A percentile compares a stretch with the other conserved stretches of the same genome.
phyloP scores from a whole-genome alignment of 2,329 filamentous ascomycete genomes.

The Rasamsonia emersonii region DNA sequence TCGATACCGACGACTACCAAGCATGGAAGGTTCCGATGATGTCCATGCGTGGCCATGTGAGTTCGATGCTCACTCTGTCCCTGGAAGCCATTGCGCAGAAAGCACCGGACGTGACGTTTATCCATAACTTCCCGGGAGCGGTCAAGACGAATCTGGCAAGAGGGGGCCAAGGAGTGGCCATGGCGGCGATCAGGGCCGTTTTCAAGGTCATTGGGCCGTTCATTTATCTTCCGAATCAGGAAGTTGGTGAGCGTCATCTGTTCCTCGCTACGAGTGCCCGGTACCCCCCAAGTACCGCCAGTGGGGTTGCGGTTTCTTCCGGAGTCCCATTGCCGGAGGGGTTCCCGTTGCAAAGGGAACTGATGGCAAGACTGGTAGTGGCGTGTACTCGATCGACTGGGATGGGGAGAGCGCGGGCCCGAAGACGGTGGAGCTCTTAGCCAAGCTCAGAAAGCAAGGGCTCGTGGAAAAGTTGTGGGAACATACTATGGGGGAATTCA shows the following conservation, averaged over 20 bases:
- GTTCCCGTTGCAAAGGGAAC: constrained; percentile 1
- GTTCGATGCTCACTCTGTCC: constrained; percentile 42
- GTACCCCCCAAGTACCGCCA: neutral
- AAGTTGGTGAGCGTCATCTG: neutral
- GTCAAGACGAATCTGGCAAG: constrained; percentile 38
- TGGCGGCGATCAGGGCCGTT: neutral
- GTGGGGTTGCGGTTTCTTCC: constrained; percentile 3
- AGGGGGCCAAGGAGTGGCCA: constrained; percentile 4
- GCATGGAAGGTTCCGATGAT: constrained; percentile 29
- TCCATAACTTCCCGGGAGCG: constrained; percentile 40
- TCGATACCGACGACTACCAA: constrained; percentile 42
- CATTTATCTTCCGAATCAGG: too few species aligned
- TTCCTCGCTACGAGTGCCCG: neutral
- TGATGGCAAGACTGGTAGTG: constrained; percentile 2
- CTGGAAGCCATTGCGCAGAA: constrained; percentile 40
- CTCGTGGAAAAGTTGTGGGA: constrained; percentile 2
- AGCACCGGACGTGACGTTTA: constrained; percentile 41
- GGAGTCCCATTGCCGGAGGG: too few species aligned
- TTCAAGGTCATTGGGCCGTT: neutral
- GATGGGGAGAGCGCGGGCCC: constrained; percentile 2
- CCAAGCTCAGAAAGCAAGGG: constrained; percentile 3
- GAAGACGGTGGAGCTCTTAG: constrained; percentile 2
- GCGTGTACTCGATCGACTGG: constrained; percentile 1
- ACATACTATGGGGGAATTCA: constrained; percentile 3
- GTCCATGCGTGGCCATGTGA: constrained; percentile 37